Conservation (phyloP, 2,329 filamentous ascomycete species). For the Teratosphaeriaceae sp. region DNA sequence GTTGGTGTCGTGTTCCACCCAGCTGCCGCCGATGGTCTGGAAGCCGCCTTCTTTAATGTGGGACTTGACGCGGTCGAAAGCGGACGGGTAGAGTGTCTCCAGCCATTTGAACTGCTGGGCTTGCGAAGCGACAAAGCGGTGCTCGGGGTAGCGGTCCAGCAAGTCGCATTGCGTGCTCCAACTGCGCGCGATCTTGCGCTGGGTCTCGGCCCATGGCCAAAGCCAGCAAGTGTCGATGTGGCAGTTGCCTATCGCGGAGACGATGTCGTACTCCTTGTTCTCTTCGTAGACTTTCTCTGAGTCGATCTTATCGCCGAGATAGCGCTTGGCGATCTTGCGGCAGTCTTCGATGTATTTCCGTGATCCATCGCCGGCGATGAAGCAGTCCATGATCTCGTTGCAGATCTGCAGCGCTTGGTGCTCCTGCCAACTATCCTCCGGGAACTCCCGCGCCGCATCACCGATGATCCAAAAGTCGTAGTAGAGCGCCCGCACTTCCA, state of each 20-base stretch:
- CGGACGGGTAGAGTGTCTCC: slow-evolving; percentile 78
- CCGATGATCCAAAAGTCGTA: slow-evolving; percentile 95
- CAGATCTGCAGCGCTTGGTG: slow-evolving; percentile 78
- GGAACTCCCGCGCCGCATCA: slow-evolving; percentile 88
- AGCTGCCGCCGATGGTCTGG: slow-evolving; percentile 92
- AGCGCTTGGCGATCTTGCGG: slow-evolving; percentile 75
- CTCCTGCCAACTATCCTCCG: slow-evolving; percentile 78
- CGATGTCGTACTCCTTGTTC: slow-evolving; percentile 60
- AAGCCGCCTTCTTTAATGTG: slow-evolving; percentile 90
- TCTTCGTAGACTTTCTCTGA: slow-evolving; percentile 73
- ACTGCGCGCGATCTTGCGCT: slow-evolving; percentile 88
- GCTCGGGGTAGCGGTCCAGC: slow-evolving; percentile 90
- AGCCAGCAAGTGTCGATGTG: slow-evolving; percentile 99
- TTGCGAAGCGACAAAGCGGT: slow-evolving; percentile 86
- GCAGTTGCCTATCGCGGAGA: slow-evolving; percentile 89
- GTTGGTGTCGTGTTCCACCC: slow-evolving; percentile 99
- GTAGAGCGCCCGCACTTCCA: slow-evolving; percentile 72
- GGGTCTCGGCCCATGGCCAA: slow-evolving; percentile 97
- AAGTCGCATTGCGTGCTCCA: slow-evolving; percentile 97
- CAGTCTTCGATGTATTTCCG: slow-evolving; percentile 70
- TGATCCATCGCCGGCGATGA: slow-evolving; percentile 68
- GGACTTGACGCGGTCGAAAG: slow-evolving; percentile 82
- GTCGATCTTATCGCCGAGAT: slow-evolving; percentile 74
- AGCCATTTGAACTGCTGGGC: slow-evolving; percentile 99
- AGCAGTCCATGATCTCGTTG: slow-evolving; percentile 85